phyloP scores from a whole-genome alignment of 805 yeast species.

The Candida suzukii region DNA sequence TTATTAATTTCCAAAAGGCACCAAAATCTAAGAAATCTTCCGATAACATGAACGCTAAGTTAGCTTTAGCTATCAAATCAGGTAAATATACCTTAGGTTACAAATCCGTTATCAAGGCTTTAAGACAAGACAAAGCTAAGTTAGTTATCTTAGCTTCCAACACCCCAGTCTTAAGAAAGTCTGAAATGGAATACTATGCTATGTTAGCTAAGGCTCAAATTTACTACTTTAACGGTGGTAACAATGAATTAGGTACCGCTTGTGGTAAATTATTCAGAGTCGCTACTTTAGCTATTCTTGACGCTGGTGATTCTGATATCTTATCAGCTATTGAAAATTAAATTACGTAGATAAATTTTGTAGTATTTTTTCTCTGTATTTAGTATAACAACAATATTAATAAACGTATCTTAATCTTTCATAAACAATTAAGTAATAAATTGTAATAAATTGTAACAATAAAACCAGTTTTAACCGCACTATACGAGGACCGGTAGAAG shows the following conservation, averaged over 20 bases:
- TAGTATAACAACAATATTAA: not conserved
- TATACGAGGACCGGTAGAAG: too few species aligned
- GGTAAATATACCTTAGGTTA: slow-evolving; percentile 99
- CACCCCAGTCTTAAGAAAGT: slow-evolving; percentile 99
- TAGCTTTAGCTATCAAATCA: slow-evolving; percentile 96
- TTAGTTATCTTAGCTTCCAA: slow-evolving; percentile 96
- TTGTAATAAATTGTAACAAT: too few species aligned
- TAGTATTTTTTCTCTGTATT: not conserved
- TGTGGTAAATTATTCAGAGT: slow-evolving; percentile 99
- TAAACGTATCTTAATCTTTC: too few species aligned
- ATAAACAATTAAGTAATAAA: too few species aligned
- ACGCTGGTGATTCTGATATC: slow-evolving; percentile 99
- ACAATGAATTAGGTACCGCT: slow-evolving; percentile 99
- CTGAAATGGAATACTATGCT: slow-evolving; percentile 99
- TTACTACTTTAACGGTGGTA: slow-evolving; percentile 99
- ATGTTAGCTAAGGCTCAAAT: slow-evolving; percentile 97
- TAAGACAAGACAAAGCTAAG: slow-evolving; percentile 99
- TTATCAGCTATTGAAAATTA: slow-evolving; percentile 51
- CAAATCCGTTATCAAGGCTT: slow-evolving; percentile 97
- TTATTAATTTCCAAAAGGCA: slow-evolving; percentile 49
- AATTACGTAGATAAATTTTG: slow-evolving; percentile 1
- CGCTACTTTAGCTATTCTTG: slow-evolving; percentile 92
- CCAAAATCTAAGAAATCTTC: slow-evolving; percentile 85
- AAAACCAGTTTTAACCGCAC: too few species aligned
- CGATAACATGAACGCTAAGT: slow-evolving; percentile 96